These are phyloP conservation scores for Ophioceras dolichostomum DNA, from an alignment of 2,329 filamentous ascomycete species.

Conservation along the genomic window DNA sequence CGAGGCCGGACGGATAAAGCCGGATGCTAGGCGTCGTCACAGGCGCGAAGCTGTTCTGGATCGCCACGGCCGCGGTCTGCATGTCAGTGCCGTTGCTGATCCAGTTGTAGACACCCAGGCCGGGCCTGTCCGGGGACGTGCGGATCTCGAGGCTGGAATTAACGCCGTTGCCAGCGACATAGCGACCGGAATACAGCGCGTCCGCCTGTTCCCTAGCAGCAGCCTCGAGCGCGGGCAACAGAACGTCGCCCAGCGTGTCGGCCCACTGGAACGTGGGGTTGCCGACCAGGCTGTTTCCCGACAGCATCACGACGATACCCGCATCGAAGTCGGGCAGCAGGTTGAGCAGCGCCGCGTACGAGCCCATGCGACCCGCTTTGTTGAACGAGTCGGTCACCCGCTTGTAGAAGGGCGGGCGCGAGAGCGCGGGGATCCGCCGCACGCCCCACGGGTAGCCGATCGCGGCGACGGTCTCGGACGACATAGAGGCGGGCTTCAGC, in stretches of 20 bases:
- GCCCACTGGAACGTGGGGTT: constrained; percentile 16
- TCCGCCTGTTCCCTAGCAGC: constrained; percentile 16
- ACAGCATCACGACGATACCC: constrained; percentile 20
- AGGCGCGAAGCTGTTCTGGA: constrained; percentile 12
- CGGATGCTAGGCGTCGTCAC: constrained; percentile 15
- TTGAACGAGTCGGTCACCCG: constrained; percentile 6
- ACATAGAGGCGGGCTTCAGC: constrained; percentile 27
- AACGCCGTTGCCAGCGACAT: constrained; percentile 10
- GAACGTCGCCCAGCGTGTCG: constrained; percentile 14
- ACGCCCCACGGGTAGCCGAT: constrained; percentile 33
- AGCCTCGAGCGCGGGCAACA: constrained; percentile 17
- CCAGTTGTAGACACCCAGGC: constrained; percentile 16
- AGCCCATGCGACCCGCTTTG: constrained; percentile 18
- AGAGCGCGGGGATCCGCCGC: constrained; percentile 16
- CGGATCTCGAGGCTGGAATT: constrained; percentile 17
- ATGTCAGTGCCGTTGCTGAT: constrained; percentile 20
- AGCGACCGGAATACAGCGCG: constrained; percentile 14
- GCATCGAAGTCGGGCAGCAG: constrained; percentile 20
- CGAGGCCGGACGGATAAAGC: constrained; percentile 18
- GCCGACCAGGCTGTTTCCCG: constrained; percentile 10
- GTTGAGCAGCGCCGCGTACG: constrained; percentile 20
- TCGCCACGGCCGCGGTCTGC: constrained; percentile 9
- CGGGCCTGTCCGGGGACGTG: constrained; percentile 15
- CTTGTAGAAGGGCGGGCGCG: constrained; percentile 3
- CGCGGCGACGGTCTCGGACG: constrained; percentile 21